Percentiles rank a stretch among this genome's conserved stretches.
Evolutionary conservation across 805 yeast genomes (phyloP).

Genomic region (Dipodascus geniculatus): DNA sequence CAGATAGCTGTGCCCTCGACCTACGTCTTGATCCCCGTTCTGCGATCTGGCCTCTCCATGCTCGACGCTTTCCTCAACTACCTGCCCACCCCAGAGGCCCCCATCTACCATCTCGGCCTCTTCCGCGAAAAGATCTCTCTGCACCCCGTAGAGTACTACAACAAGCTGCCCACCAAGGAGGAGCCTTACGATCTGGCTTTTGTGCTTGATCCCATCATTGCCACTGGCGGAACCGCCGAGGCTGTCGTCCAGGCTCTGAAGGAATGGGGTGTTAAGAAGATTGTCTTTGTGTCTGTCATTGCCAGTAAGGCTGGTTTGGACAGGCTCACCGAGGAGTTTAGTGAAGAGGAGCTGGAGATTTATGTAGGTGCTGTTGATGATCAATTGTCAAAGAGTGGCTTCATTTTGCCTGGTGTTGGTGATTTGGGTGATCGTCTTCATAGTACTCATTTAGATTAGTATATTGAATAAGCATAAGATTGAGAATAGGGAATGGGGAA

Average conservation of each 20-base stretch:
- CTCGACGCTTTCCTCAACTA: slow-evolving; percentile 18
- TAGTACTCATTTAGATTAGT: slow-evolving; percentile 8
- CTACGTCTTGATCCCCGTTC: slow-evolving; percentile 21
- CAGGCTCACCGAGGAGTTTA: slow-evolving; percentile 11
- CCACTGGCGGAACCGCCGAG: slow-evolving; percentile 27
- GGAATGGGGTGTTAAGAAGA: slow-evolving; percentile 24
- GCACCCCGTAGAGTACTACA: slow-evolving; percentile 25
- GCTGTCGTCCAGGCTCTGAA: slow-evolving; percentile 23
- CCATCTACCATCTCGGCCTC: slow-evolving; percentile 25
- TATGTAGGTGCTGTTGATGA: slow-evolving; percentile 21
- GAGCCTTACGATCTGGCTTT: slow-evolving; percentile 16
- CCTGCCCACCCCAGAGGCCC: slow-evolving; percentile 20
- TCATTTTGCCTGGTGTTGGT: slow-evolving; percentile 25
- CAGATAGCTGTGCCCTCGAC: slow-evolving; percentile 11
- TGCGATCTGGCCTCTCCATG: slow-evolving; percentile 25
- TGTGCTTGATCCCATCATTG: slow-evolving; percentile 25
- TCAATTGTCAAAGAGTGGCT: slow-evolving; percentile 17
- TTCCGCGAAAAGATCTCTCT: slow-evolving; percentile 23
- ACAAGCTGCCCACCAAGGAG: slow-evolving; percentile 20
- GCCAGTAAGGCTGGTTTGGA: slow-evolving; percentile 19
- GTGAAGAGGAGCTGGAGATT: slow-evolving; percentile 16
- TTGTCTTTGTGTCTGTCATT: slow-evolving; percentile 18
- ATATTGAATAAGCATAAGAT: neutral
- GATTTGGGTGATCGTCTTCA: slow-evolving; percentile 25
- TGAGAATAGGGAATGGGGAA: neutral